Evolutionary conservation across 257 asterid genomes (phyloP), one percentile per base, ranked within the genome.

Genomic region (Rehmannia glutinosa): DNA sequence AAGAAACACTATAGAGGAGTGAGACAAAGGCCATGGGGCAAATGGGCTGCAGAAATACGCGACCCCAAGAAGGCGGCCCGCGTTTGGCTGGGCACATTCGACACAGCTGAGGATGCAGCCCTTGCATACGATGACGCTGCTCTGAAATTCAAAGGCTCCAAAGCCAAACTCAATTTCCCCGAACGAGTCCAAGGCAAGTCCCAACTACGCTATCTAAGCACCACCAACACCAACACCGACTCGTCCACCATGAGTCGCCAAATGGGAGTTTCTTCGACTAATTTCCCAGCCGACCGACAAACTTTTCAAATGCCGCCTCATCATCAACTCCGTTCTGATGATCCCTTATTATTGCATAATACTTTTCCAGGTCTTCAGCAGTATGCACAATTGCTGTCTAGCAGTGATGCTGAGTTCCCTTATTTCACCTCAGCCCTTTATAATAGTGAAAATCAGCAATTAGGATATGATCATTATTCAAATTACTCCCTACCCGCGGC

Each of bases 51-150:
- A 0, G 97, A 90, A 65, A 90, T 90, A 21, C 80, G 97, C 0
- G 95, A 90, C 32, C 97, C 97, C 0, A 81, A 79, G 38, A 90
- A 90, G 71, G 96, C 94, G 2, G 95, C 96, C 3, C 81, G 97
- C 0, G 96, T 87, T 0, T 90, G 97, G 97, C 84, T 90, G 0
- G 97, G 97, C 2, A 90, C 97, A 0, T 90, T 90, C 66, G 91
- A 85, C 53, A 87, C 95, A 20, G 97, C 95, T 1, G 97, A 90
- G 83, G 93, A 77, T 43, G 97, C 97, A 2, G 97, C 97, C 5
- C 79, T 87, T 46, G 96, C 96, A n/a, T 89, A 89, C 86, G 96
- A 89, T 57, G 92, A 87, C 0, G 96, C 96, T 30, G 97, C 97
- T 0, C 86, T 90, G 23, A 79, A 38, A 38, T 90, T 90, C 97